Percentiles rank a stretch among this genome's conserved stretches.
These are phyloP conservation scores for Cercospora brassicicola DNA, from an alignment of 2,329 filamentous ascomycete species.

Conservation along the genomic window DNA sequence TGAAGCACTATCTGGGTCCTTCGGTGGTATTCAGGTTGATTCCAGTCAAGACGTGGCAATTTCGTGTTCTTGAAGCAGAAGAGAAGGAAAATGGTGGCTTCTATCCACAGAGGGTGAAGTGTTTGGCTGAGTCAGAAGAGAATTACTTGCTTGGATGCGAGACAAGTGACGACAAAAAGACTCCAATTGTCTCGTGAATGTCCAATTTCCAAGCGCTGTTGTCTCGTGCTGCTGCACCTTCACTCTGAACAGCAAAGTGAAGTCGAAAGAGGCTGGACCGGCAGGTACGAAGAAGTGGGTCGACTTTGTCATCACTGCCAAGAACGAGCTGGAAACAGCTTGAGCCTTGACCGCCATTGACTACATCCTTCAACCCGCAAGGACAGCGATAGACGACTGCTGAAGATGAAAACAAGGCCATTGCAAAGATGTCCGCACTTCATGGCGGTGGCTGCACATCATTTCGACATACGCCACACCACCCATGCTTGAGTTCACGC, in stretches of 20 bases:
- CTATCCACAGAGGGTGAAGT: background rate
- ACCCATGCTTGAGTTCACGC: background rate
- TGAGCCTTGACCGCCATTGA: background rate
- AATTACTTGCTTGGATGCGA: background rate
- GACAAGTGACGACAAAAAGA: background rate
- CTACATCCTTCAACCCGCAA: background rate
- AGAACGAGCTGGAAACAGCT: background rate
- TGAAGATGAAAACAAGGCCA: background rate
- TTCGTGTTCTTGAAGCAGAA: background rate
- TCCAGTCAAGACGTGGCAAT: background rate
- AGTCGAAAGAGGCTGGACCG: background rate
- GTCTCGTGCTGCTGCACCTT: background rate
- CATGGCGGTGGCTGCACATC: background rate
- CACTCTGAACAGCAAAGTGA: background rate
- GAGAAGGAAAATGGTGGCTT: background rate
- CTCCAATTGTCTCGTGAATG: background rate
- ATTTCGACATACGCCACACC: background rate
- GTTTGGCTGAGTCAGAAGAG: background rate
- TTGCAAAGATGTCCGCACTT: background rate
- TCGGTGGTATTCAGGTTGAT: no score
- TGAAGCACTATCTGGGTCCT: background rate
- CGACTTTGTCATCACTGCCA: slow-evolving; percentile 1
- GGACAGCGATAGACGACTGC: background rate
- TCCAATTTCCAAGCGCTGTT: background rate
- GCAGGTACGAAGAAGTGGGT: background rate